Percentiles rank a stretch among this genome's conserved stretches.
phyloP scores from a whole-genome alignment of 495 filamentous ascomycete genomes.

The Aspergillus kassunensis region DNA sequence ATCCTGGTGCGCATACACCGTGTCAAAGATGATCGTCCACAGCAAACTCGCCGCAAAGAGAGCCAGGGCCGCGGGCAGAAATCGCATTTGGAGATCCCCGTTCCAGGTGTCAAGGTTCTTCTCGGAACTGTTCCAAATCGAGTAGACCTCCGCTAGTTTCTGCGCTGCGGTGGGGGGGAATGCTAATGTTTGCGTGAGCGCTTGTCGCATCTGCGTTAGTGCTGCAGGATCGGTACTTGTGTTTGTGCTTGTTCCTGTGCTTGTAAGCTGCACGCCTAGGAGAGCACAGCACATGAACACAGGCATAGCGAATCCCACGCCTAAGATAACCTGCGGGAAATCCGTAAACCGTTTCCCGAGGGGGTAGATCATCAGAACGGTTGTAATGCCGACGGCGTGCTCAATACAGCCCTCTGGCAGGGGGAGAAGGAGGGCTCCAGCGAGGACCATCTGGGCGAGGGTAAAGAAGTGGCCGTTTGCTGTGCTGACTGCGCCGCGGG shows the following conservation, averaged over 20 bases:
- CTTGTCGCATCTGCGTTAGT: no score
- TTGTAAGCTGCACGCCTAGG: background rate
- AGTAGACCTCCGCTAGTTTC: no score
- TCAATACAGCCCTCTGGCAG: constrained; percentile 15
- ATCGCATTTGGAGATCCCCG: background rate
- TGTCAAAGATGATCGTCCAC: constrained; percentile 46
- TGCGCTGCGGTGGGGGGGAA: no score
- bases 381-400: constrained; percentile 4
- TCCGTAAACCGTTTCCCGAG: constrained; percentile 20
- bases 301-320: constrained; percentile 8
- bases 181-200: no score
- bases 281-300: constrained; percentile 3
- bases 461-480: constrained; percentile 16
- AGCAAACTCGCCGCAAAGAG: constrained; percentile 24
- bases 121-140: no score
- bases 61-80: background rate
- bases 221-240: no score
- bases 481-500: constrained; percentile 41
- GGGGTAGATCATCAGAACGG: constrained; percentile 9
- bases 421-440: no score
- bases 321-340: constrained; percentile 34
- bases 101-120: no score
- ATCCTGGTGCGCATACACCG: constrained; percentile 46
- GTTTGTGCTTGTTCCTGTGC: no score
- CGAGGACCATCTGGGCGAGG: no score